Percentiles rank a stretch among this genome's conserved stretches.
Conservation (phyloP, 1,139 yeast genomes). For the Suhomyces guaymorum region DNA sequence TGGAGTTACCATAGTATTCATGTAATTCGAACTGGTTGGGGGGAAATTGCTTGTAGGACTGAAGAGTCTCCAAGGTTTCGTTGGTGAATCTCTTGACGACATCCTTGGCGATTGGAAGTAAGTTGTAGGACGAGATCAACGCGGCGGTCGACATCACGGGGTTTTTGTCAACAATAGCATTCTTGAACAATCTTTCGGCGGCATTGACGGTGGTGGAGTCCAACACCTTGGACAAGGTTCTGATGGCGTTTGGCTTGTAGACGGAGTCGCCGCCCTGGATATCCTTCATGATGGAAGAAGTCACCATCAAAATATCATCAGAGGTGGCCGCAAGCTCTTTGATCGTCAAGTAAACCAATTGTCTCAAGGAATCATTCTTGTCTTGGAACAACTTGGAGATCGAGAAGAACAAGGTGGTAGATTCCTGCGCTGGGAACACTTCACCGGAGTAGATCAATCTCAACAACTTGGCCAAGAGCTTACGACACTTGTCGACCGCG, state of each 20-base stretch:
- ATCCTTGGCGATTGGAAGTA: slow-evolving; percentile 85
- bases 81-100: slow-evolving; percentile 92
- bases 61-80: slow-evolving; percentile 87
- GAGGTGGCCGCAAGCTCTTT: slow-evolving; percentile 85
- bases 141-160: slow-evolving; percentile 93
- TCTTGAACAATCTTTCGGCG: slow-evolving; percentile 89
- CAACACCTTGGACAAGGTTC: slow-evolving; percentile 85
- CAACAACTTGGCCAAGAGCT: slow-evolving; percentile 69
- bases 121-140: slow-evolving; percentile 83
- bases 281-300: slow-evolving; percentile 97
- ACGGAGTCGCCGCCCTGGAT: slow-evolving; percentile 85
- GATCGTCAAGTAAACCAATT: slow-evolving; percentile 89
- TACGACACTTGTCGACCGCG: slow-evolving; percentile 83
- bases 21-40: slow-evolving; percentile 54
- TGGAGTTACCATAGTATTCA: slow-evolving; percentile 53
- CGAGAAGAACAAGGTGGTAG: slow-evolving; percentile 90
- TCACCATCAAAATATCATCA: slow-evolving; percentile 94
- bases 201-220: slow-evolving; percentile 93
- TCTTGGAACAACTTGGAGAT: slow-evolving; percentile 94
- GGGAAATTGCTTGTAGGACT: slow-evolving; percentile 69
- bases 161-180: slow-evolving; percentile 88
- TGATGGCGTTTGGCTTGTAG: slow-evolving; percentile 91
- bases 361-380: slow-evolving; percentile 87
- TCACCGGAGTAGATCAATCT: slow-evolving; percentile 82
- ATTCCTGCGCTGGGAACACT: slow-evolving; percentile 82